These are phyloP conservation scores for Bocquillonia castaneifolia DNA, from an alignment of 441 rosid genomes.

Conservation along the genomic window DNA sequence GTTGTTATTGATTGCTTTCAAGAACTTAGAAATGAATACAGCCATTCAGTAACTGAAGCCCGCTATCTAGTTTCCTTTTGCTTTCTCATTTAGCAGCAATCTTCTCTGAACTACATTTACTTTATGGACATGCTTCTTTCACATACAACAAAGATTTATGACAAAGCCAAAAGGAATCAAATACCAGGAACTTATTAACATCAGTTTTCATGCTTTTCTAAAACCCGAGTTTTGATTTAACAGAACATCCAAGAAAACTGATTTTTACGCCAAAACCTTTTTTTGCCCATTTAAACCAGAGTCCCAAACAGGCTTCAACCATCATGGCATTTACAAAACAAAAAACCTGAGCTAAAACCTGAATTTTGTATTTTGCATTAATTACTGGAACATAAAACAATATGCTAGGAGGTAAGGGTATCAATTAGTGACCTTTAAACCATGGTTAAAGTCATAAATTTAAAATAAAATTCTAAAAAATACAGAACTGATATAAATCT, in stretches of 20 bases:
- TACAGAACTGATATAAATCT: background rate
- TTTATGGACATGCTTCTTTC: background rate
- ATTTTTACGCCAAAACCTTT: background rate
- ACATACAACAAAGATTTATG: background rate
- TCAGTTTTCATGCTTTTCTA: background rate
- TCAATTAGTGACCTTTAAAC: background rate
- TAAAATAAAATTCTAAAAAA: background rate
- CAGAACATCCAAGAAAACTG: background rate
- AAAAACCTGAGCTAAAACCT: background rate
- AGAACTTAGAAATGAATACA: background rate
- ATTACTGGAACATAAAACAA: background rate
- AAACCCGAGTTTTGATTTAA: background rate
- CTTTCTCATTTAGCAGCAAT: no score
- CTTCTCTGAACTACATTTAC: background rate
- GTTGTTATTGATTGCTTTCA: background rate
- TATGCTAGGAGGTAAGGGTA: conserved; percentile 2
- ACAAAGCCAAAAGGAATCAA: background rate
- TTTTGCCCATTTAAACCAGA: background rate
- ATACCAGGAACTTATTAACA: conserved; percentile 1
- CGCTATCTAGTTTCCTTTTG: background rate
- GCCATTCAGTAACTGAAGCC: background rate
- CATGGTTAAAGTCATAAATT: background rate
- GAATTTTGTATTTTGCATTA: background rate
- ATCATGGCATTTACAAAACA: background rate
- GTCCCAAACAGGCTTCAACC: background rate